Evolutionary conservation across 352 stramenopile species (phyloP).

Genomic region (Globisporangium iwayamae): DNA sequence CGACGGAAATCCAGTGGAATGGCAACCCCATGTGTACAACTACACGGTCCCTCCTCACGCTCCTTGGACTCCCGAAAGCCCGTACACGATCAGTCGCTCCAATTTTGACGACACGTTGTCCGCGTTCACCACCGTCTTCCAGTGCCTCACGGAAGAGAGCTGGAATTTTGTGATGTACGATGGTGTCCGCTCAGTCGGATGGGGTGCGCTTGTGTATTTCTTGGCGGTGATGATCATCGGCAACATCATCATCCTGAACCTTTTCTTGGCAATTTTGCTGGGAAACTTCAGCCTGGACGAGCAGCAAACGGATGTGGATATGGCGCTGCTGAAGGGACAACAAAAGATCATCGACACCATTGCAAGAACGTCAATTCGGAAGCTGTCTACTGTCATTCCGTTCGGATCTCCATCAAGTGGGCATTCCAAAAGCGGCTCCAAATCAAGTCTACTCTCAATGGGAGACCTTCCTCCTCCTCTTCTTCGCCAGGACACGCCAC

Average conservation of each 20-base stretch:
- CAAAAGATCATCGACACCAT: slow-evolving; percentile 23
- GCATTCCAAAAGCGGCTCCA: background rate
- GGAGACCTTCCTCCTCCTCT: background rate
- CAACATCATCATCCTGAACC: slow-evolving; percentile 85
- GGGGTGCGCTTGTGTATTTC: slow-evolving; percentile 49
- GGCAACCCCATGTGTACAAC: slow-evolving; percentile 39
- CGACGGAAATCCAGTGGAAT: slow-evolving; percentile 28
- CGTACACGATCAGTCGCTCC: slow-evolving; percentile 35
- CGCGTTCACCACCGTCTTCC: slow-evolving; percentile 75
- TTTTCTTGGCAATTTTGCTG: slow-evolving; percentile 89
- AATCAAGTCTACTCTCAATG: background rate
- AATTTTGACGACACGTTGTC: slow-evolving; percentile 62
- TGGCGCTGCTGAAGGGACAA: slow-evolving; percentile 27
- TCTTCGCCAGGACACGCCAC: slow-evolving; percentile 6
- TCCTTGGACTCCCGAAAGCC: slow-evolving; percentile 35
- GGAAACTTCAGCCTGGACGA: slow-evolving; percentile 64
- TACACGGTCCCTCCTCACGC: slow-evolving; percentile 34
- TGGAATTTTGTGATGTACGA: slow-evolving; percentile 89
- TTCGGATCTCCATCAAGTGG: background rate
- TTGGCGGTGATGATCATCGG: slow-evolving; percentile 67
- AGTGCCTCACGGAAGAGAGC: slow-evolving; percentile 86
- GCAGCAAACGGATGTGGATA: slow-evolving; percentile 25
- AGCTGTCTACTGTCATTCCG: slow-evolving; percentile 8
- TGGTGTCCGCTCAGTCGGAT: slow-evolving; percentile 44
- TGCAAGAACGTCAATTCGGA: slow-evolving; percentile 6